Evolutionary conservation across 257 asterid species (phyloP), one percentile per base, ranked within the genome.

Genomic region (Penstemon newberryi): DNA sequence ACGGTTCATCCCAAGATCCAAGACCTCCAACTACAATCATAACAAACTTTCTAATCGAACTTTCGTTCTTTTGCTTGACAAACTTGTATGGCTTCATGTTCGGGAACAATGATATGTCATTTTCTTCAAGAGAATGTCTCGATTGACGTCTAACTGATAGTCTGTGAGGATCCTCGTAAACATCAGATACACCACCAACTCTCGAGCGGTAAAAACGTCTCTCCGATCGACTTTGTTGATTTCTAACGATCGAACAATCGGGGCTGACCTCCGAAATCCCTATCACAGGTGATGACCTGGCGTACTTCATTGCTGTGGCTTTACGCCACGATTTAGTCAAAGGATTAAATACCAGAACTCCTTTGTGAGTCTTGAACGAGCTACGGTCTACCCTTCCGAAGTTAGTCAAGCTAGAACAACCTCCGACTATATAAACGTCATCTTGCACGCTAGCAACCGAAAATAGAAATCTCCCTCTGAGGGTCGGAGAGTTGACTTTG

Each of bases 151-250:
- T 77, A 7, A 91, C 87, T 0, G 97, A 94, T 4, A 89, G 95
- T 53, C 99, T 81, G 72, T 94, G 99, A 52, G 99, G 99, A 79
- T 94, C 99, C 78, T 94, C 97, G 6, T 94, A 94, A 42, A 94
- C 97, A 70, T 94, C 96, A 3, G 91, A 86, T 6, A 72, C 85
- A 7, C 95, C 97, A 43, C 89, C 96, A 52, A 81, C 70, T 71
- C 91, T 80, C 11, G 95, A 53, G 66, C 96, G 72, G 75, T 80
- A 71, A 38, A 81, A 78, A 5, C 87, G 86, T 62, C 77, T 83
- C 7, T 91, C 96, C 0, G 79, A 54, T 47, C 89, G 86, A 55
- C 56, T 83, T 69, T 84, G 90, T 66, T 84, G 97, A 55, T 74
- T 84, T 81, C 74, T 90, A 36, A 66, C 42, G 60, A 78, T 8